Base-by-base conservation (phyloP, 1,284 basidiomycete genomes). In the Melanopsichium pennsylvanicum region DNA sequence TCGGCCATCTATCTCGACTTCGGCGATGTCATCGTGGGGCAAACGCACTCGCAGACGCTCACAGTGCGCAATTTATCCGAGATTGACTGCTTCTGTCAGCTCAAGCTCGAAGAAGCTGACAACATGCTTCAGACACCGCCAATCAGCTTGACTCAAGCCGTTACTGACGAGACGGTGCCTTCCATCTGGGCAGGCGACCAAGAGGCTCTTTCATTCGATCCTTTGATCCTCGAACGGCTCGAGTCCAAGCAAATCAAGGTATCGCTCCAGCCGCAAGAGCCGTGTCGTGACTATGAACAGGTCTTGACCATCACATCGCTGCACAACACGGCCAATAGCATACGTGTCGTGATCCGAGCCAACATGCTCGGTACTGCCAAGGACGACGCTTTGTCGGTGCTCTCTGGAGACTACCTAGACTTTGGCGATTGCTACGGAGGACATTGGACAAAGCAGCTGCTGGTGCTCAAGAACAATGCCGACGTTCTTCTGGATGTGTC, bases 401-500 rank as follows among this genome's bases (percentile, higher is more conserved):
- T 83, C 7, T 82, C 81, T n/a, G 84, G 83, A 8, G 76, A 80
- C 8, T 74, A 75, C 5, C 70, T 85, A 32, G 83, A 84, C 74
- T 85, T 84, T 73, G 84, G 84, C 11, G 81, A 84, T 58, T 82
- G 84, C 42, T 79, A 80, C 25, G 84, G 84, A 38, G 84, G 84
- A 0, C 75, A 82, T 15, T 84, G 84, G 84, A 78, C 82, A 12
- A 82, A 81, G 56, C 83, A 84, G 72, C 74, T 83, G 38, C 68
- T 85, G 16, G 76, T 82, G 11, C 79, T 83, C 59, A 84, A 83
- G 72, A 85, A 85, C 61, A 75, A 75, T 4, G 82, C 83, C 8
- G 82, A 83, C 40, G 75, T 80, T 31, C 71, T 82, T 3, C 76
- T 85, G 18, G 84, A 85, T 50, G 83, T 85, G 16, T 76, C 76